Percentiles rank a stretch among this genome's conserved stretches.
phyloP scores from a whole-genome alignment of 495 filamentous ascomycete species.

The Penicillium bialowiezense region DNA sequence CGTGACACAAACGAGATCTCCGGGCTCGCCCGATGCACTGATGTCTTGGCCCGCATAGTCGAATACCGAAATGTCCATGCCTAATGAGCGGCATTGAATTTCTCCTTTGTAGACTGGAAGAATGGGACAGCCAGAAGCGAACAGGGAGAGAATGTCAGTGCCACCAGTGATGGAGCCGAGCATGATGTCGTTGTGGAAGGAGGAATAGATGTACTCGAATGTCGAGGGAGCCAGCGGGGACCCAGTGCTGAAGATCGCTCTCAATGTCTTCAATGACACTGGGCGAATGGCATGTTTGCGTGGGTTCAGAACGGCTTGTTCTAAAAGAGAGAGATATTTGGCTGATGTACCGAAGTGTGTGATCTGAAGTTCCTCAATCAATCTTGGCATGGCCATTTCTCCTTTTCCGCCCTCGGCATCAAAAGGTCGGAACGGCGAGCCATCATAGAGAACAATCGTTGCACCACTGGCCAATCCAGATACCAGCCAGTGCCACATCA shows the following conservation, averaged over 20 bases:
- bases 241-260: conserved; percentile 89
- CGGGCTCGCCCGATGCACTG: conserved; percentile 60
- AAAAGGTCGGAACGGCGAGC: conserved; percentile 74
- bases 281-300: conserved; percentile 44
- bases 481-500: conserved; percentile 98
- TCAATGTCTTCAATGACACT: conserved; percentile 54
- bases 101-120: conserved; percentile 85
- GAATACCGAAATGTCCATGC: conserved; percentile 82
- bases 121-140: conserved; percentile 81
- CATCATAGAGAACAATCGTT: conserved; percentile 83
- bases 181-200: conserved; percentile 72
- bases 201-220: conserved; percentile 81
- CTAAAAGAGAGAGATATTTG: conserved; percentile 87
- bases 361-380: conserved; percentile 69
- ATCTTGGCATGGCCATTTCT: conserved; percentile 65
- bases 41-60: conserved; percentile 57
- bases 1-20: conserved; percentile 85
- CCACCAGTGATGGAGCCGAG: conserved; percentile 84
- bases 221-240: conserved; percentile 90
- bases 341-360: conserved; percentile 92
- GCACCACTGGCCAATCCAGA: conserved; percentile 76
- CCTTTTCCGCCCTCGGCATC: conserved; percentile 50
- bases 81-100: conserved; percentile 85
- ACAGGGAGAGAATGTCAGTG: conserved; percentile 92
- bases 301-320: conserved; percentile 73